Base-by-base conservation (phyloP, 306 rosid species). In the Lithocarpus polystachyus region DNA sequence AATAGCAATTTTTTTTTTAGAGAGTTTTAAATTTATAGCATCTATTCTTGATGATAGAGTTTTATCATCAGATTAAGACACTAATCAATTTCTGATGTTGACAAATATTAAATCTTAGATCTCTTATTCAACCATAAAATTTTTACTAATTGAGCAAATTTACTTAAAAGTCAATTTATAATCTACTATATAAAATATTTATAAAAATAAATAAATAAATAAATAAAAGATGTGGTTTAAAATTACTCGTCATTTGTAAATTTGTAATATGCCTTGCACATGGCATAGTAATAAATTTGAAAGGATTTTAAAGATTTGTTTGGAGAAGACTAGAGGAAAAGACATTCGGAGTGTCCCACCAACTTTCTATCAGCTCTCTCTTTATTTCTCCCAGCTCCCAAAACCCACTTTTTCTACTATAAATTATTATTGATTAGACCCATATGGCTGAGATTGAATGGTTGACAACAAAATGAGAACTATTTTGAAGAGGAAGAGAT, bases 401-500 rank as follows among this genome's bases (percentile, higher is more conserved):
- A 19, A 26, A 54, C 20, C 62, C 35, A n/a, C 28, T 65, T 68
- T 69, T 71, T 65, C 68, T 14, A 19, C 26, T 29, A 43, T 48
- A 31, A 71, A 83, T 79, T 79, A 79, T 83, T 75, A 75, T 71
- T 78, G 77, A 71, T 31, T 71, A 71, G 78, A 75, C 75, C 75
- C 59, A 23, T 52, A 9, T 7, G 22, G 71, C 71, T 19, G 48
- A 60, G 67, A 60, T 26, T 60, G 53, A 48, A 11, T 48, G 53
- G 53, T 48, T 48, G 53, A 12, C 15, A 48, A 48, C 15, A 10
- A 13, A 48, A 2, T 5, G 23, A 18, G 71, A 31, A 7, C 48
- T 1, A 18, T 3, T 33, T 26, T n/a, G 12, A 26, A 14, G 53
- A 33, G 10, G 4, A n/a, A 18, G 20, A 35, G 52, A 68, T n/a